phyloP scores from a whole-genome alignment of 495 filamentous ascomycete genomes.

The Neurospora sublineolata region DNA sequence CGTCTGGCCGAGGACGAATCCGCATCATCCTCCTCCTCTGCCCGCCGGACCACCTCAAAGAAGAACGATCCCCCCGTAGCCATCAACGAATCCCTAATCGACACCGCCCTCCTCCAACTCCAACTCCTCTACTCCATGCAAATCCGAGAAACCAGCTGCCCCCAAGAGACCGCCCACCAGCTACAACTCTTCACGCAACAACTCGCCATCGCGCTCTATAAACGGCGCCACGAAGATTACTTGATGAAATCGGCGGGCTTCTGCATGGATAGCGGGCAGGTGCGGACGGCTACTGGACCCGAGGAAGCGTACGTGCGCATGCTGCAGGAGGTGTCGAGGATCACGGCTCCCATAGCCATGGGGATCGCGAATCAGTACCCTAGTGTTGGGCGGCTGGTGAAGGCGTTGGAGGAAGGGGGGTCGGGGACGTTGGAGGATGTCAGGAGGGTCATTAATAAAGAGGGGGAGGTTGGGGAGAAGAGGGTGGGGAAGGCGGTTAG shows the following conservation, averaged over 20 bases:
- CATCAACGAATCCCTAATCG: constrained; percentile 60
- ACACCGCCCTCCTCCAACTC: constrained; percentile 60
- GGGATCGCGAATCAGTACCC: constrained; percentile 55
- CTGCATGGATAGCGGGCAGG: constrained; percentile 76
- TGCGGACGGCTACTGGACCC: constrained; percentile 56
- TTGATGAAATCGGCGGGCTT: constrained; percentile 46
- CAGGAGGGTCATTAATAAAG: constrained; percentile 54
- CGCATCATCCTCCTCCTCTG: background rate
- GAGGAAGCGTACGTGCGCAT: constrained; percentile 64
- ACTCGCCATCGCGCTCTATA: constrained; percentile 66
- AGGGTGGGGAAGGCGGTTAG: constrained; percentile 62
- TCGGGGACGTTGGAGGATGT: constrained; percentile 50
- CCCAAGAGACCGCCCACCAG: constrained; percentile 66
- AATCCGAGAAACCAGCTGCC: constrained; percentile 57
- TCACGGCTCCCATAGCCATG: constrained; percentile 64
- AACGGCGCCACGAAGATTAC: constrained; percentile 29
- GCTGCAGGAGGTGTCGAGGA: constrained; percentile 64
- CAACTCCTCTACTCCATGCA: constrained; percentile 58
- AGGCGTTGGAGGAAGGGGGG: constrained; percentile 48
- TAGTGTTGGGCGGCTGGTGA: constrained; percentile 43
- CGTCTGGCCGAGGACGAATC: constrained; percentile 29
- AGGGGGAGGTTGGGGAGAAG: constrained; percentile 52
- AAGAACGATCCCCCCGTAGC: constrained; percentile 34
- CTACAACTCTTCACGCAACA: constrained; percentile 69
- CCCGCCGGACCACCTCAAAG: constrained; percentile 24